These are phyloP conservation scores for Trifolium subterraneum DNA, from an alignment of 306 rosid species.

Conservation along the genomic window DNA sequence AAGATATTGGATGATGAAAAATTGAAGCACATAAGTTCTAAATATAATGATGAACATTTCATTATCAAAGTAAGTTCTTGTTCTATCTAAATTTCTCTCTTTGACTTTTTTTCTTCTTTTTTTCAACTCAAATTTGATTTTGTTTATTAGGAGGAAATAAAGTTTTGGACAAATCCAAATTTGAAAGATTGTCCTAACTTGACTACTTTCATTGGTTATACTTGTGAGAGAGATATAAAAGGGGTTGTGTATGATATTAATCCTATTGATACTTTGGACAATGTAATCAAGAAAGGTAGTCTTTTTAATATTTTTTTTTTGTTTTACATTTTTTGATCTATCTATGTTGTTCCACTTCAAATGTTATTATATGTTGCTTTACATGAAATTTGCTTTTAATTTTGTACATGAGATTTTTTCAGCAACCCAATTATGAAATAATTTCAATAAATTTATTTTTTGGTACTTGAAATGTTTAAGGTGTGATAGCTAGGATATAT, in stretches of 20 bases:
- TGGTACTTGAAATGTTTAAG: no score
- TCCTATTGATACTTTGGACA: constrained; percentile 57
- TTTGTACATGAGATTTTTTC: not conserved
- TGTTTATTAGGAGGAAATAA: constrained; percentile 58
- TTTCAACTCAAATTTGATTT: not conserved
- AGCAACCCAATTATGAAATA: not conserved
- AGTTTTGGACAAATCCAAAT: constrained; percentile 52
- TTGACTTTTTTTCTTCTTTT: not conserved
- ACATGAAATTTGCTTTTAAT: not conserved
- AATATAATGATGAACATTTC: constrained; percentile 45
- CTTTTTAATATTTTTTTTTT: not conserved
- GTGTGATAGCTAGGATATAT: no score
- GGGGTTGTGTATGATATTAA: constrained; percentile 68
- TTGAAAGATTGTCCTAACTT: constrained; percentile 51
- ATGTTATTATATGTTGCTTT: not conserved
- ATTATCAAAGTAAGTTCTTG: constrained; percentile 45
- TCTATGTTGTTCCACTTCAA: no score
- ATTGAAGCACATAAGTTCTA: constrained; percentile 33
- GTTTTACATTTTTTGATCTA: not conserved
- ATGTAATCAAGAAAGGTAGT: constrained; percentile 57
- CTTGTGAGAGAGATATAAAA: constrained; percentile 57
- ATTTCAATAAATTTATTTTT: not conserved
- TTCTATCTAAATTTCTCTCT: not conserved
- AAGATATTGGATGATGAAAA: constrained; percentile 59
- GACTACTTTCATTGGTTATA: constrained; percentile 60